Evolutionary conservation across 1,139 yeast genomes (phyloP), one percentile per base, ranked within the genome.

Genomic region (Candida anutae): DNA sequence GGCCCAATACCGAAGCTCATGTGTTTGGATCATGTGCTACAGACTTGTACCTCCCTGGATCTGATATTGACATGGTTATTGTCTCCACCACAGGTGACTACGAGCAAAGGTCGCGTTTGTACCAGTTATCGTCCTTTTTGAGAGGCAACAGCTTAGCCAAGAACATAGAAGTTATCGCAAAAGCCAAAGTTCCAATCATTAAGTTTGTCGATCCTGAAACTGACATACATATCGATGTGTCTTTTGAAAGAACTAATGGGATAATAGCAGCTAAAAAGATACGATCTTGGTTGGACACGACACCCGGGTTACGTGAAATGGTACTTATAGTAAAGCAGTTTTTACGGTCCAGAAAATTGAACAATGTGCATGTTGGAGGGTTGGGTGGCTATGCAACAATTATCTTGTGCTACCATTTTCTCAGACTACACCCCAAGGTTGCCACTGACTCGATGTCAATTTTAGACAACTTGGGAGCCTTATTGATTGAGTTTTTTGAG

Each of bases 21-120:
- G 95, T 88, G 11, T 90, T 93, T 61, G 99, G 99, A 0, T 87
- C 97, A 0, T 84, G 76, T 51, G 97, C 98, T 1, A 88, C 98
- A 0, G 96, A 88, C 48, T 59, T 93, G 37, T 90, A 88, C 45
- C 61, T 93, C 15, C 98, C 98, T 0, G 95, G 95, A 1, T 85
- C 96, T 0, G 99, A 93, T 62, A 87, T 93, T 20, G 99, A 93
- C 55, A 78, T 93, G 78, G 97, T 88, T 24, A 72, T 93, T 16
- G 63, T 79, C 6, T 81, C 95, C 8, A 58, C 64, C 12, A 52
- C 64, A 3, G 80, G 82, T 3, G 70, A 71, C 40, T 78, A 80
- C 47, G 93, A 77, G 38, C 72, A 69, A 34, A 69, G 85, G 43
- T 70, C 76, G 14, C 65, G 77, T 26, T 58, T 93, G 26, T 87